Evolutionary conservation across 169 alveolate species (phyloP).

Genomic region (Eimeria tenella): DNA sequence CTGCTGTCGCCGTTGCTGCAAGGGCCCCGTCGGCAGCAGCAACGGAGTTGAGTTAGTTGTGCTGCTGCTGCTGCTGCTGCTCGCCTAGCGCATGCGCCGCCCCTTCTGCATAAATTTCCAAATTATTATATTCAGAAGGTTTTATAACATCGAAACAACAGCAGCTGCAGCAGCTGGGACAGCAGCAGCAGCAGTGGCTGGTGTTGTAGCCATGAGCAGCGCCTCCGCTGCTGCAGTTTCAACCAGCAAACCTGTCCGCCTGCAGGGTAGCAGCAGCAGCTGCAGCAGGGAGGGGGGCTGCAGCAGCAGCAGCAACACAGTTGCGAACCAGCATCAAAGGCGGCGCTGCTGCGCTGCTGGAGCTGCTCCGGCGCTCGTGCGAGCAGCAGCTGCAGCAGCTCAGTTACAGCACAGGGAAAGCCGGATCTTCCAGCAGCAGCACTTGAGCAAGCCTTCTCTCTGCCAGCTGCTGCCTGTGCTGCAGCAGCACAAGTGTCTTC

Average conservation of each 20-base stretch:
- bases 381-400: constrained; percentile 9
- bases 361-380: constrained; percentile 14
- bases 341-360: not conserved
- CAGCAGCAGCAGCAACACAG: not conserved
- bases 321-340: not conserved
- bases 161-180: not conserved
- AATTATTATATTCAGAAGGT: not conserved
- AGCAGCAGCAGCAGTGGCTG: constrained; percentile 13
- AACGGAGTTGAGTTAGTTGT: too few species aligned
- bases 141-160: not conserved
- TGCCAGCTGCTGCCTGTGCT: constrained; percentile 17
- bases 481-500: not conserved
- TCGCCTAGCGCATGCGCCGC: constrained; percentile 13
- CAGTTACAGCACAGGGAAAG: not conserved
- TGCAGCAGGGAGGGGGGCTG: constrained; percentile 5
- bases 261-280: not conserved
- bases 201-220: not conserved
- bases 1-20: constrained; percentile 34
- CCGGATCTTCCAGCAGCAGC: not conserved
- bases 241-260: not conserved
- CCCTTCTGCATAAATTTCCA: not conserved
- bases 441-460: not conserved
- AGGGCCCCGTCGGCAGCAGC: constrained; percentile 70
- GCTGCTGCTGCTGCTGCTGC: not conserved
- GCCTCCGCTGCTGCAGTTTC: too few species aligned